Percentiles rank a stretch among this genome's conserved stretches.
Evolutionary conservation across 169 alveolate genomes (phyloP).

Genomic region (Amoebophrya sp.): DNA sequence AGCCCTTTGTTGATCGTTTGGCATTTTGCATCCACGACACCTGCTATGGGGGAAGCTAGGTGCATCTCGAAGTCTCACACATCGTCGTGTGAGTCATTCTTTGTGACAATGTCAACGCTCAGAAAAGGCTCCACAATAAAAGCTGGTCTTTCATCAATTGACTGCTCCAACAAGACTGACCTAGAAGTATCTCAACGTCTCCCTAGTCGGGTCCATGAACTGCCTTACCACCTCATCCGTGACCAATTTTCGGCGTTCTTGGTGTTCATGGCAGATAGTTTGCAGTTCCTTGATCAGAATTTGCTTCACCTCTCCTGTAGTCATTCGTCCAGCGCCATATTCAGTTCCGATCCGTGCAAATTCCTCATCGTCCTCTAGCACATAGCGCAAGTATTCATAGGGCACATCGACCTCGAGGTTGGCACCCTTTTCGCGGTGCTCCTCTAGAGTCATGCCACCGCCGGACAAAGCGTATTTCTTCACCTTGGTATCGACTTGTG

Average conservation of each 20-base stretch:
- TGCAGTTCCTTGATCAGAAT: slow-evolving; percentile 68
- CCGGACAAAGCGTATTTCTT: slow-evolving; percentile 90
- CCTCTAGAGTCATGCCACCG: slow-evolving; percentile 66
- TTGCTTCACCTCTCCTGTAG: slow-evolving; percentile 88
- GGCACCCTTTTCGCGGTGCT: slow-evolving; percentile 87
- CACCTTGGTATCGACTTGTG: slow-evolving; percentile 74
- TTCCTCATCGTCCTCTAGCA: slow-evolving; percentile 86
- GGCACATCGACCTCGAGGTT: slow-evolving; percentile 90
- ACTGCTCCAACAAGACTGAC: neutral
- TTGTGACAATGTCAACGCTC: too few relatives aligned
- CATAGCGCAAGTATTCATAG: slow-evolving; percentile 84
- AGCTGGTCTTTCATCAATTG: too few relatives aligned
- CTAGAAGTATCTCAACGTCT: neutral
- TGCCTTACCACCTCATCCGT: slow-evolving; percentile 46
- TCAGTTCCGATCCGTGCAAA: slow-evolving; percentile 66
- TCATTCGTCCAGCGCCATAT: slow-evolving; percentile 87
- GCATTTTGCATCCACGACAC: too few relatives aligned
- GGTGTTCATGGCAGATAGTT: slow-evolving; percentile 65
- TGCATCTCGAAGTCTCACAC: too few relatives aligned
- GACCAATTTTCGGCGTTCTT: slow-evolving; percentile 42
- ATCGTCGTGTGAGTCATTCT: too few relatives aligned
- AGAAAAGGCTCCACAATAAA: too few relatives aligned
- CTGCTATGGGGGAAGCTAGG: too few relatives aligned
- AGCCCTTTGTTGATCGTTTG: too few relatives aligned
- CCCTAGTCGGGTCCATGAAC: slow-evolving; percentile 37